Conservation (phyloP, 345 rosid genomes). For the Eucalyptus fibrosa region DNA sequence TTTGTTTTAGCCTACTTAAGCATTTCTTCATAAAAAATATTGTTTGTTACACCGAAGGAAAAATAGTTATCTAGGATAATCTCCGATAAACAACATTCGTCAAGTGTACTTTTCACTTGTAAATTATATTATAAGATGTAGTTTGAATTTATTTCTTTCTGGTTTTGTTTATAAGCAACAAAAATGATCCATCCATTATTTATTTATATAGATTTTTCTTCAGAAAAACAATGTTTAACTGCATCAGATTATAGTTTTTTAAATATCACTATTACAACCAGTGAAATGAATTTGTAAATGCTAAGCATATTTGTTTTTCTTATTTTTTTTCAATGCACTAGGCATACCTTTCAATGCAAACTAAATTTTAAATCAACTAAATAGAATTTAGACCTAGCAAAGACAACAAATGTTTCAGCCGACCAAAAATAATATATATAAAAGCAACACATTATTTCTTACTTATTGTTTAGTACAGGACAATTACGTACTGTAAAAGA, state of each 20-base stretch:
- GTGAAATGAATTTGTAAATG: neutral
- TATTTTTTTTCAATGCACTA: neutral
- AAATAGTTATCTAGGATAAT: neutral
- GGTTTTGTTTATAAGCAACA: neutral
- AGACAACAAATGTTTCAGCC: neutral
- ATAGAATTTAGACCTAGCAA: neutral
- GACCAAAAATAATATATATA: neutral
- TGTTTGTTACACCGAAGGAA: neutral
- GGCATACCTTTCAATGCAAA: neutral
- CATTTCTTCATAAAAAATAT: too few relatives aligned
- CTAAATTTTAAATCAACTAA: neutral
- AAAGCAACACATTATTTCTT: neutral
- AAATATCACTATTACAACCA: neutral
- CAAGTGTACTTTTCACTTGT: neutral
- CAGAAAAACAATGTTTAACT: neutral
- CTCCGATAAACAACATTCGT: neutral
- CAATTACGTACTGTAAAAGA: neutral
- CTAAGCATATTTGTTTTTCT: neutral
- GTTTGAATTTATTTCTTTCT: neutral
- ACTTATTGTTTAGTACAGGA: neutral
- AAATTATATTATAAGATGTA: neutral
- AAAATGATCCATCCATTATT: neutral
- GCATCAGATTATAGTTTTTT: neutral
- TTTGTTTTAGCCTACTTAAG: too few relatives aligned
- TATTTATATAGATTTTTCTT: neutral